A percentile compares a stretch with the other conserved stretches of the same genome.
phyloP scores from a whole-genome alignment of 352 stramenopile species.

The Globisporangium solare region DNA sequence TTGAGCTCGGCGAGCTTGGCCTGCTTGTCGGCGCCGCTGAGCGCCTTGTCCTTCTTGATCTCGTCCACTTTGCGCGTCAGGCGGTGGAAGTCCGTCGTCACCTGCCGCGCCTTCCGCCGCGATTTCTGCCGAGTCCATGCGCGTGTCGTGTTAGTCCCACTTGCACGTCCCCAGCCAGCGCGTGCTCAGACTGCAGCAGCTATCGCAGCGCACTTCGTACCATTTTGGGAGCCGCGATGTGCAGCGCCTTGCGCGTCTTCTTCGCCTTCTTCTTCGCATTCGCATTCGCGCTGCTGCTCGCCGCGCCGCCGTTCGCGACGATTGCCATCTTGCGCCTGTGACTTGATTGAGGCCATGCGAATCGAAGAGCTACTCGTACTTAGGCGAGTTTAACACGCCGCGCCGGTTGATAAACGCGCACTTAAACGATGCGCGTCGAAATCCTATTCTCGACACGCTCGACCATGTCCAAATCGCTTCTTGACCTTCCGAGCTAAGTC shows the following conservation, averaged over 20 bases:
- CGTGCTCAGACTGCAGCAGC: neutral
- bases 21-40: constrained; percentile 21
- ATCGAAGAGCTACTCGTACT: neutral
- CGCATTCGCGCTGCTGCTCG: neutral
- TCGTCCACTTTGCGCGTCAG: constrained; percentile 67
- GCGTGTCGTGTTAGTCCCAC: no score
- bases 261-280: constrained; percentile 38
- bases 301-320: neutral
- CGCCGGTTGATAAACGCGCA: neutral
- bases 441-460: neutral
- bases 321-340: neutral
- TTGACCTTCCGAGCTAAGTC: no score
- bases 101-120: constrained; percentile 57
- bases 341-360: neutral
- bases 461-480: no score
- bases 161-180: no score
- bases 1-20: constrained; percentile 52
- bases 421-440: neutral
- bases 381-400: neutral
- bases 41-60: constrained; percentile 36
- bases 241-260: constrained; percentile 49
- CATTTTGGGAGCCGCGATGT: constrained; percentile 51
- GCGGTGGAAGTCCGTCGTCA: constrained; percentile 77
- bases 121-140: constrained; percentile 52
- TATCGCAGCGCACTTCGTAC: constrained; percentile 4